Conservation (phyloP, 495 filamentous ascomycete species). For the Lichenothelia convexa region DNA sequence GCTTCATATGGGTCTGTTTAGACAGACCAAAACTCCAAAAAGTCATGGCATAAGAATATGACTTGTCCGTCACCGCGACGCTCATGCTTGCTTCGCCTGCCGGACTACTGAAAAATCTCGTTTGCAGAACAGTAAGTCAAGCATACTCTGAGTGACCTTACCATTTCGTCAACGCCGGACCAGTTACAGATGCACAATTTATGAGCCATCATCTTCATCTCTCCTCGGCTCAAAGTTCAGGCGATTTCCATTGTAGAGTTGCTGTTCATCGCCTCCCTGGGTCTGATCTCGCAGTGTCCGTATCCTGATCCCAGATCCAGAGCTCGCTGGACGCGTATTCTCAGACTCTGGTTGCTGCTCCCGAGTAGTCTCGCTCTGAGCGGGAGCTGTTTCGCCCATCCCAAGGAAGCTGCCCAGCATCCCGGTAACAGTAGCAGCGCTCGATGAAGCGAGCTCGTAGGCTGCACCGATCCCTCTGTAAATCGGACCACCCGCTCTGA, state of each 20-base stretch:
- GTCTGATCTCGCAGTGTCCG: conserved; percentile 40
- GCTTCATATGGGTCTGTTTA: too few species aligned
- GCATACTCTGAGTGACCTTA: too few species aligned
- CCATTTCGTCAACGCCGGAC: too few species aligned
- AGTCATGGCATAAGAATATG: too few species aligned
- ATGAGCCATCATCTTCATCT: conserved; percentile 33
- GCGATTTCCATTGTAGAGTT: conserved; percentile 83
- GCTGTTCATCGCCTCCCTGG: conserved; percentile 29
- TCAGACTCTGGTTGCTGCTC: conserved; percentile 5
- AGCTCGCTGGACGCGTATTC: conserved; percentile 3
- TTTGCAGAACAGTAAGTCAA: too few species aligned
- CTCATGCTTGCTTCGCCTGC: too few species aligned
- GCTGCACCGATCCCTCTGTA: conserved; percentile 20
- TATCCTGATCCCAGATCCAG: conserved; percentile 17
- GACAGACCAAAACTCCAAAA: too few species aligned
- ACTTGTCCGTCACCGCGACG: too few species aligned
- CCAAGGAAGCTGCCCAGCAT: conserved; percentile 30
- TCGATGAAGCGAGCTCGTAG: conserved; percentile 17
- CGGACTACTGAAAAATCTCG: too few species aligned
- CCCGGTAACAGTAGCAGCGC: conserved; percentile 25
- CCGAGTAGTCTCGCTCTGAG: conserved; percentile 6
- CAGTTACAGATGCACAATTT: too few species aligned
- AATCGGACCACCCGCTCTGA: conserved; percentile 6
- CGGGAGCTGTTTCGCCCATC: conserved; percentile 18
- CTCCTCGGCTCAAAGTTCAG: conserved; percentile 61